phyloP scores from a whole-genome alignment of 805 yeast genomes.

The Komagataella kurtzmanii region DNA sequence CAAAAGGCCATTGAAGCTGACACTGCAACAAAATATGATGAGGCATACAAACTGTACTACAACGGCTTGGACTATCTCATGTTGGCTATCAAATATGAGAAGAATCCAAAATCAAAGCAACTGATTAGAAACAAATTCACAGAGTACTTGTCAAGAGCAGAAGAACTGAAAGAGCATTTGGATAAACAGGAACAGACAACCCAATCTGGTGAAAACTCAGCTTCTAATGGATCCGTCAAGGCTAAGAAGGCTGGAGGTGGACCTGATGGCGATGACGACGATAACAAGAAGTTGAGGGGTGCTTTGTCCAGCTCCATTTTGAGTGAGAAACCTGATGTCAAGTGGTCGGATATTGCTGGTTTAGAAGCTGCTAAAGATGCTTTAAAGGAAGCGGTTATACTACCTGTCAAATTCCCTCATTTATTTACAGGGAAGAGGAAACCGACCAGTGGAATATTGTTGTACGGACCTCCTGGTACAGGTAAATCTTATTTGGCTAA shows the following conservation, averaged over 20 bases:
- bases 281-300: conserved; percentile 78
- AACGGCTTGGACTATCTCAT: conserved; percentile 89
- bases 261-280: conserved; percentile 39
- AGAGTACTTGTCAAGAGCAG: conserved; percentile 87
- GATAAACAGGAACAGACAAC: conserved; percentile 40
- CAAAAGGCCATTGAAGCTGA: conserved; percentile 94
- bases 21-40: conserved; percentile 78
- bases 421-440: conserved; percentile 88
- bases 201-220: conserved; percentile 36
- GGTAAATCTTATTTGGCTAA: conserved; percentile 96
- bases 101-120: conserved; percentile 80
- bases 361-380: conserved; percentile 93
- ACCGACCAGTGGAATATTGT: conserved; percentile 80
- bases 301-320: conserved; percentile 88
- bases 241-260: conserved; percentile 29
- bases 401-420: conserved; percentile 95
- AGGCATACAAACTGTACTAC: conserved; percentile 86
- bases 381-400: conserved; percentile 88
- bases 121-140: conserved; percentile 79
- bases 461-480: conserved; percentile 94
- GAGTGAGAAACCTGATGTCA: conserved; percentile 82
- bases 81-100: conserved; percentile 92
- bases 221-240: conserved; percentile 45
- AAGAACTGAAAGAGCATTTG: conserved; percentile 79
- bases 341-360: conserved; percentile 95